These are phyloP conservation scores for Marchantia paleacea DNA, from an alignment of 225 moss, liverwort and hornwort genomes.

Conservation along the genomic window DNA sequence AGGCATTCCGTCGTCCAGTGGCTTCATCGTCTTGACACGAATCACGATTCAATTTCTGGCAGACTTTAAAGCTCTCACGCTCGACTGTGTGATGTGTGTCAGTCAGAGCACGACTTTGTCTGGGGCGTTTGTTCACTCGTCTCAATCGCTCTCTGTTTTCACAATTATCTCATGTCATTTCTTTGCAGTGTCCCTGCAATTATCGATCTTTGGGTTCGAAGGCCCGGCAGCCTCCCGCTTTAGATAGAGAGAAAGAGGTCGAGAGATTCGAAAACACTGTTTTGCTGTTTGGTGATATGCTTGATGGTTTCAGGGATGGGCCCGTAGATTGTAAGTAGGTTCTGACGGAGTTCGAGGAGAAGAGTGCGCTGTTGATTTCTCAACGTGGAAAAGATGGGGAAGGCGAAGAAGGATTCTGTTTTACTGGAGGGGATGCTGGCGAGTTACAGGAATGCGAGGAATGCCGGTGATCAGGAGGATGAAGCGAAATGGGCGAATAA, in stretches of 20 bases:
- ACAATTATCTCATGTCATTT: background rate
- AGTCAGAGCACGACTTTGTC: background rate
- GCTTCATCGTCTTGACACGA: background rate
- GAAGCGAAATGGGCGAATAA: slow-evolving; percentile 96
- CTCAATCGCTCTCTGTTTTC: background rate
- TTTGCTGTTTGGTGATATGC: background rate
- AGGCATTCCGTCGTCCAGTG: background rate
- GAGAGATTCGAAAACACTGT: background rate
- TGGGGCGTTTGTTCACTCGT: background rate
- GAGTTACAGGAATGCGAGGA: slow-evolving; percentile 61
- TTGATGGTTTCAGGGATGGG: background rate
- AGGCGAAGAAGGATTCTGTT: slow-evolving; percentile 31
- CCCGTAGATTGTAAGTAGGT: background rate
- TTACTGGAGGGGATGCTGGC: slow-evolving; percentile 51
- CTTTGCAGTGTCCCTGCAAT: no score
- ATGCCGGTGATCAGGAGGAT: slow-evolving; percentile 74
- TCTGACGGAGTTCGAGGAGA: background rate
- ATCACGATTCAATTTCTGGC: background rate
- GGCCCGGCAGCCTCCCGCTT: background rate
- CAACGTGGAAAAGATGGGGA: slow-evolving; percentile 42
- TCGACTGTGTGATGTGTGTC: background rate
- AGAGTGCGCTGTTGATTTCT: background rate
- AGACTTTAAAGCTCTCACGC: background rate
- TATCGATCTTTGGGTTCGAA: background rate
- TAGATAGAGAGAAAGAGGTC: background rate